phyloP scores from a whole-genome alignment of 2,329 filamentous ascomycete species.

The Colletotrichum sidae region DNA sequence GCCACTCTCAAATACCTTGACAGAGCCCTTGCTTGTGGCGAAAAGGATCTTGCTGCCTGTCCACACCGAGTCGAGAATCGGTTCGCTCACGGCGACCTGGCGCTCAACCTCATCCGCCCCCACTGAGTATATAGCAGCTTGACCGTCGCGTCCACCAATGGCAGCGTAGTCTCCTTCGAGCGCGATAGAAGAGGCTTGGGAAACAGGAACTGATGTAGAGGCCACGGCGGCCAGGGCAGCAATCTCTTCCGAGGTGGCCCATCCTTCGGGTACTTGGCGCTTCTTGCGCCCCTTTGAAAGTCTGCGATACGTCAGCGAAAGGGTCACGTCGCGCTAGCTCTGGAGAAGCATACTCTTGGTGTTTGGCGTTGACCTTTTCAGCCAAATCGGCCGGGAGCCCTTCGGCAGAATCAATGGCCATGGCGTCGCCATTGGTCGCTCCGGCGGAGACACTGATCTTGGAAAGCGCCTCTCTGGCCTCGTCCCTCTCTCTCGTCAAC shows the following conservation, averaged over 20 bases:
- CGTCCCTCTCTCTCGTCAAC: constrained; percentile 89
- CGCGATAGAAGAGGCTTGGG: constrained; percentile 62
- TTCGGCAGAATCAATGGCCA: constrained; percentile 87
- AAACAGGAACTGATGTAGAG: constrained; percentile 60
- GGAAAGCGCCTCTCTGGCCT: constrained; percentile 88
- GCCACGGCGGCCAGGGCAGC: constrained; percentile 57
- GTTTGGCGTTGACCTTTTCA: constrained; percentile 81
- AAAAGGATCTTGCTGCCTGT: constrained; percentile 76
- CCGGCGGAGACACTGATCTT: constrained; percentile 79
- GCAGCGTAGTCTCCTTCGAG: constrained; percentile 74
- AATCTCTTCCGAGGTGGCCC: constrained; percentile 82
- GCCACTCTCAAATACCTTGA: constrained; percentile 84
- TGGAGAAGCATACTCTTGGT: constrained; percentile 74
- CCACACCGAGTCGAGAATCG: constrained; percentile 76
- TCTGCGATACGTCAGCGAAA: constrained; percentile 56
- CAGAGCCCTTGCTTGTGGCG: constrained; percentile 78
- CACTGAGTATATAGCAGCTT: constrained; percentile 80
- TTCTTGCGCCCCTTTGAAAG: constrained; percentile 91
- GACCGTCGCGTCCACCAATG: constrained; percentile 79
- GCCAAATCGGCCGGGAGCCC: constrained; percentile 78
- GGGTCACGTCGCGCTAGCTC: constrained; percentile 20
- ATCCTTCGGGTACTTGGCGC: constrained; percentile 84
- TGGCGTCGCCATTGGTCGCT: constrained; percentile 78
- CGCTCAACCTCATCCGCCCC: constrained; percentile 75
- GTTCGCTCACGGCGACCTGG: constrained; percentile 73